phyloP scores from a whole-genome alignment of 257 asterid genomes.

The Leptodermis oblonga region DNA sequence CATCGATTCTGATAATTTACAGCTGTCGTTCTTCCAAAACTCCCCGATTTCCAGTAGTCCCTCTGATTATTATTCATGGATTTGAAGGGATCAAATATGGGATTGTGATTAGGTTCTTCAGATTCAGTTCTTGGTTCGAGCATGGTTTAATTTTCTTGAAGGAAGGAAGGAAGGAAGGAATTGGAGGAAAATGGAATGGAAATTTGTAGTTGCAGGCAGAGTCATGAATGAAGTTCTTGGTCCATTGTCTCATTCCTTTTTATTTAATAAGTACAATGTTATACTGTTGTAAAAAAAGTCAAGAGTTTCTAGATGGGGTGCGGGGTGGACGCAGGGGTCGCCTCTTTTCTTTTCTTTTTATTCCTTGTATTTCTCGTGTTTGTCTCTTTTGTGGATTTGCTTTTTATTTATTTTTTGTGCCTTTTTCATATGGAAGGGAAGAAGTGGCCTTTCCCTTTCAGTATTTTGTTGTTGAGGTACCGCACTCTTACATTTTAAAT shows the following conservation, averaged over 20 bases:
- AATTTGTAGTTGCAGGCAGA: not conserved
- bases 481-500: too few relatives aligned
- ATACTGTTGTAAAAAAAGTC: conserved; percentile 34
- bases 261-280: not conserved
- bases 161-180: conserved; percentile 4
- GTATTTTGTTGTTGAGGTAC: not conserved
- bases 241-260: conserved; percentile 9
- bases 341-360: too few relatives aligned
- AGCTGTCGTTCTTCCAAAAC: conserved; percentile 13
- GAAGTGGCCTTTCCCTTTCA: conserved; percentile 14
- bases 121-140: conserved; percentile 34
- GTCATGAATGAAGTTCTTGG: conserved; percentile 3
- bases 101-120: conserved; percentile 3
- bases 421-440: conserved; percentile 21
- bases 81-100: conserved; percentile 19
- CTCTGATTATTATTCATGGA: too few relatives aligned
- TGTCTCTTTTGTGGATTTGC: conserved; percentile 24
- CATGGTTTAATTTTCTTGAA: conserved; percentile 34
- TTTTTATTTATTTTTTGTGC: conserved; percentile 1
- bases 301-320: conserved; percentile 46
- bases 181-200: not conserved
- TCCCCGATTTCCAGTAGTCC: conserved; percentile 15
- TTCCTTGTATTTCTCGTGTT: conserved; percentile 32
- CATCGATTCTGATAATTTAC: conserved; percentile 17
- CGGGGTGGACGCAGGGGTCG: conserved; percentile 28